These are phyloP conservation scores for Hordeum marinum DNA, from an alignment of 176 grass and related monocot genomes.

Conservation along the genomic window DNA sequence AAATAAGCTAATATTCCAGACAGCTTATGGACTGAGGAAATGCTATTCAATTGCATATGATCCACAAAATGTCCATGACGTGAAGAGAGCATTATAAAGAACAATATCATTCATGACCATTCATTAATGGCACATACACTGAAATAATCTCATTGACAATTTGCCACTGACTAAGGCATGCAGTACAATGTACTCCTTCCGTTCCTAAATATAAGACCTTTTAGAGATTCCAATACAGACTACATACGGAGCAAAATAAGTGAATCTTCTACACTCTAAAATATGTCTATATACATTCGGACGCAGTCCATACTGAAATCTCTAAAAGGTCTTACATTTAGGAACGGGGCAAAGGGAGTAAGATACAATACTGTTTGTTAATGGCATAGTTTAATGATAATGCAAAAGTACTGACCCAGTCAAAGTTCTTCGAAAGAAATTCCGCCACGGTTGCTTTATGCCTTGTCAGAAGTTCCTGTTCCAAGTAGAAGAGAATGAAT, in stretches of 20 bases:
- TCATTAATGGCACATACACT: not conserved
- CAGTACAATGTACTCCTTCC: not conserved
- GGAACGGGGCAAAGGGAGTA: not conserved
- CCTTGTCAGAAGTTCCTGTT: conserved; percentile 95
- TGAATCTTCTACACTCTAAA: too few species aligned
- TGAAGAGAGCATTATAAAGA: not conserved
- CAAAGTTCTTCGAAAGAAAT: conserved; percentile 93
- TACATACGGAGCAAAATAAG: too few species aligned
- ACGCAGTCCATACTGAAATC: too few species aligned
- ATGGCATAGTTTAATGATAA: conserved; percentile 16
- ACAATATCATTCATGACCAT: not conserved
- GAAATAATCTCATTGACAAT: conserved; percentile 2
- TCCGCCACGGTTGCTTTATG: conserved; percentile 99
- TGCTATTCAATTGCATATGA: not conserved
- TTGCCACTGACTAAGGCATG: not conserved
- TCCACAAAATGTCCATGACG: not conserved
- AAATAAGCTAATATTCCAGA: conserved; percentile 3
- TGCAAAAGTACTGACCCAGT: conserved; percentile 66
- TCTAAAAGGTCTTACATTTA: too few species aligned
- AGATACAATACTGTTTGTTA: not conserved
- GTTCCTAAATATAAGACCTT: too few species aligned
- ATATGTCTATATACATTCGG: too few species aligned
- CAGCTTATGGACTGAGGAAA: not conserved
- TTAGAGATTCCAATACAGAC: too few species aligned
- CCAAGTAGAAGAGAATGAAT: conserved; percentile 24